Base-by-base conservation (phyloP, 164 flowering plant genomes). In the Liquidambar formosana region DNA sequence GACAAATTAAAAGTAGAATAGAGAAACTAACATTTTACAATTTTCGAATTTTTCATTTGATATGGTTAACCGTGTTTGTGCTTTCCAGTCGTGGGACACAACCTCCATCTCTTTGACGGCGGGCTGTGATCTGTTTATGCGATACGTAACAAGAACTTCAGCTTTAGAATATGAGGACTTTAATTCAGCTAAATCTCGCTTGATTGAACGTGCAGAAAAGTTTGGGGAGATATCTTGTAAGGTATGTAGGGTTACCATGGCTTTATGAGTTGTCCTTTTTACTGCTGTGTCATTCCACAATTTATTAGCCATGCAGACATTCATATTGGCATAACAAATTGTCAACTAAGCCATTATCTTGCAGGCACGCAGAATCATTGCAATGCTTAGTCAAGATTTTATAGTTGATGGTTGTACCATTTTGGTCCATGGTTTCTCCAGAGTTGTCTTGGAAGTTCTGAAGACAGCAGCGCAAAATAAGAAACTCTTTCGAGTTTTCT, bases 51-150 rank as follows among this genome's bases (percentile, higher is more conserved):
- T 45, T 28, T 74, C 54, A n/a, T 19, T 64, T 56, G 23, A 63
- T 64, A 61, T 72, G 49, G 53, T 70, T 73, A n/a, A 53, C 61
- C 10, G 19, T 52, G 9, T 75, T 22, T 64, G 41, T 76, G 60
- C 33, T 52, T 78, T 60, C 10, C 88, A 93, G 99, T 82, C 92
- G 58, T 90, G 95, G 97, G 99, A 95, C 66, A 82, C 88, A 25
- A 95, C 98, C 61, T 95, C 98, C 3, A 91, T 95, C 64, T 95
- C 98, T 47, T 81, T 95, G 85, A 89, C 98, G 22, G 99, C 98
- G 19, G 97, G 92, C 27, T 95, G 99, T 75, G 99, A 95, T 79
- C 82, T 95, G 68, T 95, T 93, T 87, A 89, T 87, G 90, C 89
- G 97, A 25, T 93, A 91, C 72, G 98, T 95, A 11, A 95, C 96